A percentile compares a stretch with the other conserved stretches of the same genome.
These are phyloP conservation scores for Sugiyamaella pinicola DNA, from an alignment of 1,139 yeast species.

Conservation along the genomic window DNA sequence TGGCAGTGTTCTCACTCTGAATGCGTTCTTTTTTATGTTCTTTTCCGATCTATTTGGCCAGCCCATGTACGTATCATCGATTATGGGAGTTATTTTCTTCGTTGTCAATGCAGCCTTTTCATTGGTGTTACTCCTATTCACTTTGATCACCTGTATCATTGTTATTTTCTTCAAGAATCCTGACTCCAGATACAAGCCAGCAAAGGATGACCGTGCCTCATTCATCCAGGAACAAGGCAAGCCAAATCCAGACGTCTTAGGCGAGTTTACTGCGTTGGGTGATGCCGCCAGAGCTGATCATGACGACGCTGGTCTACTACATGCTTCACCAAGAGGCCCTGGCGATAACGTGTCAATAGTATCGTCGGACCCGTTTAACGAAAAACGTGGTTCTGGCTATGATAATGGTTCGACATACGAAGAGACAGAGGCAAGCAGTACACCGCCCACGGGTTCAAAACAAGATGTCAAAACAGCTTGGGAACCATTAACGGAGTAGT, in stretches of 20 bases:
- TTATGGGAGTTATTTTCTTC: constrained; percentile 89
- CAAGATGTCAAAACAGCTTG: constrained; percentile 12
- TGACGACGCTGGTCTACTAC: constrained; percentile 28
- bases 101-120: constrained; percentile 90
- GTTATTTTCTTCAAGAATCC: constrained; percentile 87
- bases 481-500: constrained; percentile 11
- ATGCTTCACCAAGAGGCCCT: constrained; percentile 8
- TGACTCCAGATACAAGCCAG: constrained; percentile 90
- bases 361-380: constrained; percentile 26
- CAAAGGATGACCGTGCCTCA: constrained; percentile 93
- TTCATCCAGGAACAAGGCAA: constrained; percentile 62
- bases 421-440: constrained; percentile 19
- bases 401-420: constrained; percentile 19
- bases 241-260: constrained; percentile 50
- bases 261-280: constrained; percentile 83
- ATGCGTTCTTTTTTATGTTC: constrained; percentile 84
- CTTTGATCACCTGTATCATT: constrained; percentile 77
- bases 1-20: constrained; percentile 72
- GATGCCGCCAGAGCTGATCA: constrained; percentile 74
- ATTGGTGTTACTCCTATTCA: constrained; percentile 71
- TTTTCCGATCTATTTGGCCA: constrained; percentile 84
- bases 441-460: constrained; percentile 16
- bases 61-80: constrained; percentile 85
- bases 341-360: constrained; percentile 26
- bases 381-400: constrained; percentile 25